phyloP scores from a whole-genome alignment of 1,139 yeast genomes.

The Suhomyces yuchorum region DNA sequence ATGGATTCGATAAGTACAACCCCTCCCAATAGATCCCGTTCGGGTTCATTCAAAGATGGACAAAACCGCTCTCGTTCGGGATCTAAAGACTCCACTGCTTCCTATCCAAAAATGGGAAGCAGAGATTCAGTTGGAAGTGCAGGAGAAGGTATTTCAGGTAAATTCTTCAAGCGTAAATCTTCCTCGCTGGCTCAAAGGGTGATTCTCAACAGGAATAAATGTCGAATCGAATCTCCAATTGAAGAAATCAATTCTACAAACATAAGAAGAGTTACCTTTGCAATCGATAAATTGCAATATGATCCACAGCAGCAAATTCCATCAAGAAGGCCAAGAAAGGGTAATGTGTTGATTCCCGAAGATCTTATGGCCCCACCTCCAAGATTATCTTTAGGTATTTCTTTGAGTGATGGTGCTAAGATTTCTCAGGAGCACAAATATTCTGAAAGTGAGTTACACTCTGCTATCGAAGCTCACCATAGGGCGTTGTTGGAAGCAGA shows the following conservation, averaged over 20 bases:
- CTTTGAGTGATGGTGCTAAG: conserved; percentile 36
- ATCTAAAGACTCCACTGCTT: not conserved
- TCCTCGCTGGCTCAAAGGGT: conserved; percentile 25
- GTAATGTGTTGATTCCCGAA: conserved; percentile 77
- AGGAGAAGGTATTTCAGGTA: conserved; percentile 1
- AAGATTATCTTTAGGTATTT: conserved; percentile 64
- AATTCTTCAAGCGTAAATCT: conserved; percentile 6
- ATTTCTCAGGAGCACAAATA: conserved; percentile 34
- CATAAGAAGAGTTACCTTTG: conserved; percentile 74
- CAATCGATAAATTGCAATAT: conserved; percentile 62
- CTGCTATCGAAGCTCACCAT: conserved; percentile 60
- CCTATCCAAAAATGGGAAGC: not conserved
- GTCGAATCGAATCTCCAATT: conserved; percentile 37
- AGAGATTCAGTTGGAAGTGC: conserved; percentile 4
- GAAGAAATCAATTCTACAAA: conserved; percentile 38
- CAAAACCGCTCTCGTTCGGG: not conserved
- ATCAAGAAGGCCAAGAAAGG: conserved; percentile 77
- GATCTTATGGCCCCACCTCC: conserved; percentile 66
- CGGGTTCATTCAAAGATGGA: conserved; percentile 2
- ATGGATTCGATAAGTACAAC: not conserved
- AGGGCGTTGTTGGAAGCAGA: conserved; percentile 60
- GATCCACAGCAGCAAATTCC: conserved; percentile 98
- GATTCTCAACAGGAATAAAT: conserved; percentile 50
- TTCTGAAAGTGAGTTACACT: conserved; percentile 51
- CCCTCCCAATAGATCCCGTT: conserved; percentile 15